These are phyloP conservation scores for Beauveria rudraprayagi DNA, from an alignment of 2,329 filamentous ascomycete species.

Conservation along the genomic window DNA sequence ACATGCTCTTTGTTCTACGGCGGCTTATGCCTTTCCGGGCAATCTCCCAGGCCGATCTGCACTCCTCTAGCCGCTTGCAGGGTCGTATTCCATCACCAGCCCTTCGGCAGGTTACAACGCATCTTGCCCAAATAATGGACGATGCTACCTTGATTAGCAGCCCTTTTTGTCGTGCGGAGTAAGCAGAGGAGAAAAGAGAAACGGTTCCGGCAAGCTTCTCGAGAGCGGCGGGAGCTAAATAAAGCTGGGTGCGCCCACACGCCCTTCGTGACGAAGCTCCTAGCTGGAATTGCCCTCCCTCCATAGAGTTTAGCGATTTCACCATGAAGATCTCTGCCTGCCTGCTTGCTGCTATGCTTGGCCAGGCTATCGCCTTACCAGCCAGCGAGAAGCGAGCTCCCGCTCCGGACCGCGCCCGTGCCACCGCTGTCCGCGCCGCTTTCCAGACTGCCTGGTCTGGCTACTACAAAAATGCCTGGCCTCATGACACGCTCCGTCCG, in stretches of 20 bases:
- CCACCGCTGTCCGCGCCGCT: slow-evolving; percentile 30
- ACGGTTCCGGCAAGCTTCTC: background rate
- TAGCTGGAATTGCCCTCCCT: background rate
- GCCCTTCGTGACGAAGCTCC: background rate
- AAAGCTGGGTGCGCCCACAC: background rate
- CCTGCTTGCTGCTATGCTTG: background rate
- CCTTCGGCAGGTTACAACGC: background rate
- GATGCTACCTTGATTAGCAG: background rate
- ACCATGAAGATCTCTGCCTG: background rate
- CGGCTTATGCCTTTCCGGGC: background rate
- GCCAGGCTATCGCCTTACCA: slow-evolving; percentile 3
- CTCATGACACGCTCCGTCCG: slow-evolving; percentile 67
- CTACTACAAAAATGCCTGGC: slow-evolving; percentile 68
- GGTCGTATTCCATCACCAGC: slow-evolving; percentile 1
- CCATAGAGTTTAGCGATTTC: background rate
- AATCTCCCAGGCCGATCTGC: background rate
- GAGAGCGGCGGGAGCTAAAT: background rate
- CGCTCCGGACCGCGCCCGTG: slow-evolving; percentile 5
- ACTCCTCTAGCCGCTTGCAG: background rate
- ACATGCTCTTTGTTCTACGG: background rate
- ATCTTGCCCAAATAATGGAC: background rate
- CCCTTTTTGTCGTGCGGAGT: background rate
- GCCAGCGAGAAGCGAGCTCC: slow-evolving; percentile 4
- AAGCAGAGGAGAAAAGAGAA: background rate
- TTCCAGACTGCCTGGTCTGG: slow-evolving; percentile 66